Percentiles rank a stretch among this genome's conserved stretches.
Evolutionary conservation across 2,329 filamentous ascomycete species (phyloP).

Genomic region (Berkeleyomyces rouxiae): DNA sequence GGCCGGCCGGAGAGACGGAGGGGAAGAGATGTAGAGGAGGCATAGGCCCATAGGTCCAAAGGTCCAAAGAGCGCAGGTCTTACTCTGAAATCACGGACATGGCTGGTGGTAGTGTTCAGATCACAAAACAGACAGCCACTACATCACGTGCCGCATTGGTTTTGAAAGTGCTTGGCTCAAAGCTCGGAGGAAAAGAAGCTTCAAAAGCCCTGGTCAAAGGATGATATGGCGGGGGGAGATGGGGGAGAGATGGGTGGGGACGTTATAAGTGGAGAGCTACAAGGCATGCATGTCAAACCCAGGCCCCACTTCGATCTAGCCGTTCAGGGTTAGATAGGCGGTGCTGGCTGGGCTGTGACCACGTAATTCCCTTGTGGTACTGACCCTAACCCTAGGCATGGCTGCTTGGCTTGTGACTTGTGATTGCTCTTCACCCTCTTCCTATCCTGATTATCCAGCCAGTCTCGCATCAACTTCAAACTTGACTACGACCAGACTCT

Average conservation of each 20-base stretch:
- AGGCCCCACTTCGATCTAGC: too few relatives aligned
- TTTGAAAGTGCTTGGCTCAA: too few relatives aligned
- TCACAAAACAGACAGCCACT: too few relatives aligned
- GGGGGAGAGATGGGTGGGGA: too few relatives aligned
- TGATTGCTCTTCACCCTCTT: neutral
- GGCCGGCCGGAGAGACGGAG: neutral
- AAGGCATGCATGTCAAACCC: too few relatives aligned
- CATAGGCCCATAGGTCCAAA: neutral
- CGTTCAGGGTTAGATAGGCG: neutral
- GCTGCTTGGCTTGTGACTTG: neutral
- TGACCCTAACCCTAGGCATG: neutral
- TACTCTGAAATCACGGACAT: conserved; percentile 35
- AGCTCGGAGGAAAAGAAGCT: too few relatives aligned
- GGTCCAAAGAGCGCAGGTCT: conserved; percentile 17
- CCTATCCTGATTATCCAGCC: neutral
- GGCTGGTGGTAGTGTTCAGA: neutral
- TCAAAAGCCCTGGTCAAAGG: too few relatives aligned
- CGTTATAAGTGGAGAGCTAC: too few relatives aligned
- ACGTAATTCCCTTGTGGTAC: neutral
- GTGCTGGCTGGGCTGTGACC: neutral
- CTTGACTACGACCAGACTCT: too few relatives aligned
- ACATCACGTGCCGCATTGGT: too few relatives aligned
- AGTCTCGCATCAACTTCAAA: too few relatives aligned
- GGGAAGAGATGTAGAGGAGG: neutral
- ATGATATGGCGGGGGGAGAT: too few relatives aligned